Evolutionary conservation across 1,284 basidiomycete species (phyloP), one percentile per base, ranked within the genome.

Genomic region (Moesziomyces parantarcticus): DNA sequence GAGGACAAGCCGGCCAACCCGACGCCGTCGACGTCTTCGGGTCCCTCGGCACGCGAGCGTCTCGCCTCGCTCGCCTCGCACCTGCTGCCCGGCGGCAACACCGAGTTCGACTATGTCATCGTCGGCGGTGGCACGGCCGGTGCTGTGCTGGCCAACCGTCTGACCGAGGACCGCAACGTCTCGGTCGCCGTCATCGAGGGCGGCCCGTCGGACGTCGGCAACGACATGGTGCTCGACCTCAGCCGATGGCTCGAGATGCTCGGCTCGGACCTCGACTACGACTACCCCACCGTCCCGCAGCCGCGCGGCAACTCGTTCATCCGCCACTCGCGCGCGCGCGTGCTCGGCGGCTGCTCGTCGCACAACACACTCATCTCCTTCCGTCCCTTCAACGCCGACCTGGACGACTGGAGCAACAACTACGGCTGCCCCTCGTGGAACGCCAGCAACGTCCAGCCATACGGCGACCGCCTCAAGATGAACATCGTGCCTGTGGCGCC

Each of bases 331-430:
- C 76, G 84, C 25, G 84, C 84, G 0, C 62, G 68, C 8, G 83
- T 84, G 10, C 74, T 84, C 13, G 84, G 84, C 26, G 84, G 84
- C 36, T 84, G 84, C 68, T 80, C 77, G 18, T 82, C 80, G 47
- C 84, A 84, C 78, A 84, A 84, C 71, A 84, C 84, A 23, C 71
- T 84, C 34, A 84, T 84, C 64, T 83, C 80, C 44, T 84, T 84
- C 74, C 70, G 82, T 23, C 84, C 84, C 11, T 83, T 84, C 60
- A 81, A 82, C 47, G 81, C 68, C 58, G 84, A 84, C 47, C 65
- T 84, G 39, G 83, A 84, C 58, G 74, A 76, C 40, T 84, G 84
- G 84, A 74, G 79, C 11, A 67, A 78, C 58, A 73, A 80, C 53
- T 65, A 77, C 50, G 82, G 72, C 20, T 82, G 81, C 56, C 77